A percentile compares a stretch with the other conserved stretches of the same genome.
Evolutionary conservation across 202 grass and related monocot genomes (phyloP).

Genomic region (Carex arenaria): DNA sequence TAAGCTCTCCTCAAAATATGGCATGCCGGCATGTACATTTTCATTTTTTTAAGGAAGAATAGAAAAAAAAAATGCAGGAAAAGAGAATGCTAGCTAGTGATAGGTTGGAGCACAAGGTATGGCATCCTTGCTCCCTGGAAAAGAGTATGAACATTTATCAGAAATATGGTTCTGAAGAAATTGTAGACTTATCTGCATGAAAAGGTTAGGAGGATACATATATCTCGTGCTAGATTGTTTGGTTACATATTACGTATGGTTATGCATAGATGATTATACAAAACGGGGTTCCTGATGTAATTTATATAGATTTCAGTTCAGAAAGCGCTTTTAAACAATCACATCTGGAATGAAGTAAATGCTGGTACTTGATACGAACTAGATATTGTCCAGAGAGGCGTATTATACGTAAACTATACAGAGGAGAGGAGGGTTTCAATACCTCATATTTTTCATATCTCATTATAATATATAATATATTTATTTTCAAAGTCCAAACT

Average conservation of each 20-base stretch:
- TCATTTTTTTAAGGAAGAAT: slow-evolving; percentile 1
- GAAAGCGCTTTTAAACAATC: neutral
- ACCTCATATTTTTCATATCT: too few species aligned
- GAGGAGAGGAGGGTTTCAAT: too few species aligned
- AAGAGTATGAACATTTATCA: neutral
- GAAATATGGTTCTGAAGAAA: neutral
- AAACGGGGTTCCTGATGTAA: neutral
- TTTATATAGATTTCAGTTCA: neutral
- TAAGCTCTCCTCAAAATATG: neutral
- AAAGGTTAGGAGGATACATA: neutral
- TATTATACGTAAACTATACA: neutral
- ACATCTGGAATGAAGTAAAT: neutral
- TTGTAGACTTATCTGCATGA: neutral
- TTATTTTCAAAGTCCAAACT: too few species aligned
- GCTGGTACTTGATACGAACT: neutral
- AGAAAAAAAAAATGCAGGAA: slow-evolving; percentile 1
- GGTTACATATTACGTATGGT: neutral
- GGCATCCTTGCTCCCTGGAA: neutral
- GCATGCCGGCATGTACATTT: slow-evolving; percentile 2
- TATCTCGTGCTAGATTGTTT: neutral
- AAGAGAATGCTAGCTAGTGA: neutral
- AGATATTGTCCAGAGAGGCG: neutral
- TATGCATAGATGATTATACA: neutral
- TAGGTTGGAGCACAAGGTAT: neutral
- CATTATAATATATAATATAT: too few species aligned